Conservation (phyloP, 345 rosid genomes). For the Durio zibethinus region DNA sequence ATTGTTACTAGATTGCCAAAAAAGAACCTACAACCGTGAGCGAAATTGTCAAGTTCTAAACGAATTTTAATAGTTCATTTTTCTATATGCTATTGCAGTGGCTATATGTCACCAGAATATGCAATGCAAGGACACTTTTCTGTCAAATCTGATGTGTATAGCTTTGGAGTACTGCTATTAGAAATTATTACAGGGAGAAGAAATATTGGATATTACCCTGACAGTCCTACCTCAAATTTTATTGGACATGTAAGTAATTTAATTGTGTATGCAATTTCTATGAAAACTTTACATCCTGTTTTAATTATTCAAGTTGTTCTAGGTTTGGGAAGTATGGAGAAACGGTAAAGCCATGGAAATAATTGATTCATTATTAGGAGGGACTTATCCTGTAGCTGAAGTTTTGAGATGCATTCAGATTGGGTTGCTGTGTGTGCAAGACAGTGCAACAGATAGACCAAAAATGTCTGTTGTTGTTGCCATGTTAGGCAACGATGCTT, state of each 20-base stretch:
- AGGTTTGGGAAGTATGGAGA: slow-evolving; percentile 58
- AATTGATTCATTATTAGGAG: slow-evolving; percentile 30
- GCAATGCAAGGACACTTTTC: slow-evolving; percentile 47
- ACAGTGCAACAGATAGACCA: slow-evolving; percentile 39
- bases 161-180: slow-evolving; percentile 52
- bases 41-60: not conserved
- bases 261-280: not conserved
- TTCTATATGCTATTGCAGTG: slow-evolving; percentile 28
- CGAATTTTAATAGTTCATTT: not conserved
- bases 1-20: no score
- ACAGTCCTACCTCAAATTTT: slow-evolving; percentile 25
- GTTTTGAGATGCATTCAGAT: slow-evolving; percentile 46
- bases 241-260: slow-evolving; percentile 25
- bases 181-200: slow-evolving; percentile 56
- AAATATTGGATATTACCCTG: slow-evolving; percentile 25
- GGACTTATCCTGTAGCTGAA: slow-evolving; percentile 20
- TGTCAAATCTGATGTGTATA: not conserved
- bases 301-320: not conserved
- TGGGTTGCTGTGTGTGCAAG: slow-evolving; percentile 65
- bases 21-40: no score
- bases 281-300: not conserved
- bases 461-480: slow-evolving; percentile 45
- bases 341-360: slow-evolving; percentile 31
- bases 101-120: slow-evolving; percentile 60
- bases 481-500: slow-evolving; percentile 36